Percentiles rank a stretch among this genome's conserved stretches.
These are phyloP conservation scores for Calocybe indica DNA, from an alignment of 768 basidiomycete species.

Conservation along the genomic window DNA sequence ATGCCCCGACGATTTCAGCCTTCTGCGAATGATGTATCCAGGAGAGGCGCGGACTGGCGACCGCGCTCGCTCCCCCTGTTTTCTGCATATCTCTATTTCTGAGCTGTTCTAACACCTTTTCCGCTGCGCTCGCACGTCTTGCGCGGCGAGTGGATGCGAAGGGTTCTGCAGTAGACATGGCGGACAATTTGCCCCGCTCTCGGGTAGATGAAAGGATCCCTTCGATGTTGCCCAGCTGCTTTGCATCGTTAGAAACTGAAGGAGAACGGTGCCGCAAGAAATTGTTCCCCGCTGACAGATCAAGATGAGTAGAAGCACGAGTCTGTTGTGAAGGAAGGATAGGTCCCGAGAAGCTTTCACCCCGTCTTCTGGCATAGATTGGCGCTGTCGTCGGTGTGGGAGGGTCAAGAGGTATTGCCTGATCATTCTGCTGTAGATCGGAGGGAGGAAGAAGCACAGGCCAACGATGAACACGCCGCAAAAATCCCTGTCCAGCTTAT, in stretches of 20 bases:
- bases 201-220: no score
- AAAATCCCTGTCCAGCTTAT: constrained; percentile 58
- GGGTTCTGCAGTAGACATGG: constrained; percentile 1
- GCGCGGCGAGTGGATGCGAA: constrained; percentile 32
- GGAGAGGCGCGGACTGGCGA: constrained; percentile 34
- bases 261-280: constrained; percentile 16
- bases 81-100: constrained; percentile 52
- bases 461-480: constrained; percentile 91
- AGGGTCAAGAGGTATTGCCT: constrained; percentile 5
- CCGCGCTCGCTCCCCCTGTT: constrained; percentile 16
- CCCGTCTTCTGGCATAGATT: constrained; percentile 28
- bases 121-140: constrained; percentile 59
- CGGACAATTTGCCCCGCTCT: not conserved
- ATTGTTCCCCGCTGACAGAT: no score
- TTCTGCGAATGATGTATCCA: constrained; percentile 39
- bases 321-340: not conserved
- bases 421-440: constrained; percentile 22
- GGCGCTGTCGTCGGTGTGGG: constrained; percentile 8
- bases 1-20: constrained; percentile 15
- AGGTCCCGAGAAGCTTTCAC: constrained; percentile 28
- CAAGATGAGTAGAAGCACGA: no score
- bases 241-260: constrained; percentile 12
- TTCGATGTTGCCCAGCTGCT: not conserved
- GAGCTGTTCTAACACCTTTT: constrained; percentile 62
- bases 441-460: constrained; percentile 57